Base-by-base conservation (phyloP, 495 filamentous ascomycete genomes). In the Neurospora sp. region DNA sequence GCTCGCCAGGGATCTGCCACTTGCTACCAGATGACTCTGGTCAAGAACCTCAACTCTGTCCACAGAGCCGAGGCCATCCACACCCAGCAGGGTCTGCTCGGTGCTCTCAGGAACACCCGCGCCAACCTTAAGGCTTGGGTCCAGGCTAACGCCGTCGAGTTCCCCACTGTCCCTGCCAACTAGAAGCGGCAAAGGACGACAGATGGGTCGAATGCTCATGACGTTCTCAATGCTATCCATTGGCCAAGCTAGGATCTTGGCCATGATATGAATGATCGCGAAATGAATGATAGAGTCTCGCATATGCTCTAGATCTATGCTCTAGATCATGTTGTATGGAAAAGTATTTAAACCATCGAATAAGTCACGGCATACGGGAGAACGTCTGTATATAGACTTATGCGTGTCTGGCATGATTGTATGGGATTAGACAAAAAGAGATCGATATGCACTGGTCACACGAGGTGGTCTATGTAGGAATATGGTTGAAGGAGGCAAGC, bases 1-100 rank as follows among this genome's bases (percentile, higher is more conserved):
- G 94, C 95, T 38, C 91, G 96, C 78, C 96, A 99, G 84, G 96
- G 96, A 73, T 87, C 86, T 77, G 96, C 96, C 70, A 94, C 94
- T 59, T 98, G 96, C 89, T 99, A 92, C 86, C 96, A 98, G 86
- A 94, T 99, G 81, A 92, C 89, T 21, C 83, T 96, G 70, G 93
- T 97, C 82, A 99, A 99, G 92, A 99, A 98, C 84, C 88, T 98
- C 85, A 99, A 99, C 87, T 93, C 93, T 36, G 96, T 91, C 72
- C 96, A 99, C 85, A 92, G 96, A 76, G 84, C 97, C 74, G 94
- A 98, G 81, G 96, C 95, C 69, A 88, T 98, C 76, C 77, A 85
- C 7, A 89, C 84, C 59, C 94, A 97, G 77, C 93, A 88, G 75
- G 90, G 86, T 69, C 88, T 99, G 70, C 81, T 81, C n/a, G 94